A percentile compares a stretch with the other conserved stretches of the same genome.
phyloP scores from a whole-genome alignment of 2,329 filamentous ascomycete species.

The Colletotrichum sp. region DNA sequence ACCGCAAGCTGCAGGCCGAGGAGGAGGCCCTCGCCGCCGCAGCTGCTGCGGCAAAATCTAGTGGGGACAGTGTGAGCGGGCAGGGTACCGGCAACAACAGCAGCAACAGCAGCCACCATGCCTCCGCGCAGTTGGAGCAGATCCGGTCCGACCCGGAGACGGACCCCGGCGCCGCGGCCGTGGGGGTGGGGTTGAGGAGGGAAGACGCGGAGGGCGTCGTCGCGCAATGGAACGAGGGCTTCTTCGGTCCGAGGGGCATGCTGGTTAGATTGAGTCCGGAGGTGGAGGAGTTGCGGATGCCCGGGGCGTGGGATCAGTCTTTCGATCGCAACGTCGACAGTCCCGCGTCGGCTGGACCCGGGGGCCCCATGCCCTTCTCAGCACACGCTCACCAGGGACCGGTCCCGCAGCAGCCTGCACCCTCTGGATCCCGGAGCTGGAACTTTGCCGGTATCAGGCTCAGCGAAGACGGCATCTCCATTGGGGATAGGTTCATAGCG shows the following conservation, averaged over 20 bases:
- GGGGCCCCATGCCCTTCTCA: not conserved
- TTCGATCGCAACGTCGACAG: constrained; percentile 27
- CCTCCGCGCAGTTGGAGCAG: constrained; percentile 47
- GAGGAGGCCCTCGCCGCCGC: constrained; percentile 27
- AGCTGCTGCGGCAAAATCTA: constrained; percentile 4
- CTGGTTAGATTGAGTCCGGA: constrained; percentile 38
- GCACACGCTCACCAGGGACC: not conserved
- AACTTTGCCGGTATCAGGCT: constrained; percentile 44
- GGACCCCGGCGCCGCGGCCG: constrained; percentile 32
- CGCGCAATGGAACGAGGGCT: constrained; percentile 61
- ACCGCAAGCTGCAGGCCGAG: constrained; percentile 54
- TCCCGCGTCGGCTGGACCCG: not conserved
- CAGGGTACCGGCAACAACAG: constrained; percentile 28
- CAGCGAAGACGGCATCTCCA: constrained; percentile 46
- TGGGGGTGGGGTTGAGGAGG: not conserved
- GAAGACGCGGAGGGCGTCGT: constrained; percentile 38
- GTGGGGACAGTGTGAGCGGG: constrained; percentile 16
- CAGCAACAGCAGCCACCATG: constrained; percentile 32
- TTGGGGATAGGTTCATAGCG: constrained; percentile 47
- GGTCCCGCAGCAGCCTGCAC: constrained; percentile 18
- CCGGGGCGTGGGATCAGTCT: constrained; percentile 35
- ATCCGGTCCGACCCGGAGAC: constrained; percentile 31
- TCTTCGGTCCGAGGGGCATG: constrained; percentile 58
- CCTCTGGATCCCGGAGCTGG: constrained; percentile 28
- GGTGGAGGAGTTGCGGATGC: constrained; percentile 26